Percentiles rank a stretch among this genome's conserved stretches.
phyloP scores from a whole-genome alignment of 163 green algal genomes.

The Trebouxia gelatinosa region DNA sequence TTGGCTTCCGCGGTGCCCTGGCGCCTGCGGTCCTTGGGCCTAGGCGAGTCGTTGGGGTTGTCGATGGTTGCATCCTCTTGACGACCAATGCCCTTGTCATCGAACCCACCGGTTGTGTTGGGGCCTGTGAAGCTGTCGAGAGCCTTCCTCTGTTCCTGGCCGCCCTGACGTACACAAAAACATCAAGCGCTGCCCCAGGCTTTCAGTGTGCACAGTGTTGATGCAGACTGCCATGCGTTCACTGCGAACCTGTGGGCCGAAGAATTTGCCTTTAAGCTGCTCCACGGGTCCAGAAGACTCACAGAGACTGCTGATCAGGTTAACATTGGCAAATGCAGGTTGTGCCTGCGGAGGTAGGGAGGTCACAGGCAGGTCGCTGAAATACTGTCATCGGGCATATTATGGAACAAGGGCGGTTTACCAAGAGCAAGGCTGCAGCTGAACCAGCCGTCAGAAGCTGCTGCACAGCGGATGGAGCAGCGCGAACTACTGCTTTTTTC shows the following conservation, averaged over 20 bases:
- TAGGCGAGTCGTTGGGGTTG: constrained; percentile 27
- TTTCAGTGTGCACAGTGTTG: too few relatives aligned
- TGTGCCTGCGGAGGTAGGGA: not conserved
- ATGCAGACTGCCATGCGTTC: too few relatives aligned
- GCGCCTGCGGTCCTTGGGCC: constrained; percentile 17
- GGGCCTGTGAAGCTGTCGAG: not conserved
- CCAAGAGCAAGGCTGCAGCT: constrained; percentile 18
- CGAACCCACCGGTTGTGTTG: constrained; percentile 20
- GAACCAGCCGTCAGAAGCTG: not conserved
- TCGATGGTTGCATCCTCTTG: constrained; percentile 26
- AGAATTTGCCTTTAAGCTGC: constrained; percentile 17
- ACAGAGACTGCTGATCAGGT: not conserved
- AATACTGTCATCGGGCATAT: not conserved
- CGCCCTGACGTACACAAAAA: too few relatives aligned
- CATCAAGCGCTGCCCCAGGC: too few relatives aligned
- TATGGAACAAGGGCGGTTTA: not conserved
- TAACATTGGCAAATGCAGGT: not conserved
- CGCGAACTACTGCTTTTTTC: not conserved
- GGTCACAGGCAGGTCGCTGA: not conserved
- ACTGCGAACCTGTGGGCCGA: constrained; percentile 24
- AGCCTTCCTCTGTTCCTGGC: not conserved
- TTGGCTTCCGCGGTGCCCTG: not conserved
- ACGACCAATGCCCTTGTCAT: constrained; percentile 16
- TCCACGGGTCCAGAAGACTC: constrained; percentile 18
- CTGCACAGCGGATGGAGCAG: not conserved